phyloP scores from a whole-genome alignment of 139 green algal species.

The Mychonastes homosphaera region DNA sequence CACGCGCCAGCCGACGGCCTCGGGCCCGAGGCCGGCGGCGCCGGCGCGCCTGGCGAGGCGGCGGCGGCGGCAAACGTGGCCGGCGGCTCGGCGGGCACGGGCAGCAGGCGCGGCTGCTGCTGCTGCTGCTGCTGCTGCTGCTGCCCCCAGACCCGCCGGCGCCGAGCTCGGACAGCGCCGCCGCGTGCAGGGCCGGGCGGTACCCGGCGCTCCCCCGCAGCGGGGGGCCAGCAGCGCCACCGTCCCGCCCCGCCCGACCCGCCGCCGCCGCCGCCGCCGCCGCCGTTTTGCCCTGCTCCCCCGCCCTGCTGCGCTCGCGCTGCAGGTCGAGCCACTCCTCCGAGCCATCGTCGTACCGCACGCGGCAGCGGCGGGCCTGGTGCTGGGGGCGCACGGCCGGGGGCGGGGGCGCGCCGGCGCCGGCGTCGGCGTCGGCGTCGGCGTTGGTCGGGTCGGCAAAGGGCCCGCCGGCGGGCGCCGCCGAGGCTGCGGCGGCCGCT shows the following conservation, averaged over 20 bases:
- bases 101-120: not conserved
- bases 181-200: not conserved
- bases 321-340: constrained; percentile 41
- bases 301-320: too few relatives aligned
- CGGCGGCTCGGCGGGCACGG: not conserved
- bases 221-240: not conserved
- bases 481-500: too few relatives aligned
- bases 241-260: not conserved
- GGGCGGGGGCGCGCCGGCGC: too few relatives aligned
- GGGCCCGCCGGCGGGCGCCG: too few relatives aligned
- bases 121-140: constrained; percentile 1
- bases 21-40: not conserved
- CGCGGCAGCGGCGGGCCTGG: too few relatives aligned
- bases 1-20: constrained; percentile 20
- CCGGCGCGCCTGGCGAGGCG: constrained; percentile 1
- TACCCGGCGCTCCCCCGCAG: not conserved
- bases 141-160: not conserved
- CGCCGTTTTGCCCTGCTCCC: too few relatives aligned
- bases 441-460: too few relatives aligned
- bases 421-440: too few relatives aligned
- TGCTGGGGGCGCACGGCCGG: constrained; percentile 8
- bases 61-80: not conserved
- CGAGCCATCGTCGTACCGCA: constrained; percentile 43
- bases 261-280: not conserved
- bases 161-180: not conserved